Evolutionary conservation across 1,284 basidiomycete species (phyloP), one percentile per base, ranked within the genome.

Genomic region (Tylopilus orsonianus): DNA sequence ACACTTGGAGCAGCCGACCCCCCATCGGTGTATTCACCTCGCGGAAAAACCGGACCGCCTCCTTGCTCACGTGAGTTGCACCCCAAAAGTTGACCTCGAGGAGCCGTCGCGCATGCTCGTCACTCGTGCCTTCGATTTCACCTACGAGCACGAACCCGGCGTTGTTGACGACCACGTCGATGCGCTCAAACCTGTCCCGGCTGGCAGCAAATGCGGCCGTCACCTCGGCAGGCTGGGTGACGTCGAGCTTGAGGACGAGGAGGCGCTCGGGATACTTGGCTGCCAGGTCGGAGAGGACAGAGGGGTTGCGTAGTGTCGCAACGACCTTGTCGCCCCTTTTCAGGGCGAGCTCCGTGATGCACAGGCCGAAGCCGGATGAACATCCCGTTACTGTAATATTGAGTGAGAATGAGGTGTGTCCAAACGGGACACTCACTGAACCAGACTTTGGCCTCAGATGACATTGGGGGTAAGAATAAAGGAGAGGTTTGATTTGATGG

Each of bases 31-130:
- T 42, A 20, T 65, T 62, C 26, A 44, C 58, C 16, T 65, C 60
- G 13, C 62, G 53, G 40, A 65, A 62, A 38, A 52, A 49, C 38
- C 47, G 48, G 22, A 58, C 49, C 7, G 56, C 60, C 24, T 65
- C 65, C 39, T 41, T 57, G 41, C 52, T 62, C 24, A 72, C 64
- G 18, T 57, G 41, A 5, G 53, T 56, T 0, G 65, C 62, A 7
- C 68, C 70, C 67, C 68, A 72, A 46, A 72, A 70, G 44, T 71
- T 62, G 46, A 61, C 56, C 9, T 72, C 68, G 23, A 72, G 67
- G 39, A 69, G 36, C 2, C 8, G 4, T 14, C 29, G 29, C 4
- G 29, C 29, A 14, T 8, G 7, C 8, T 9, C 13, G 29, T 30
- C 13, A 4, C 8, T 8, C 29, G 13, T 13, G 4, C 8, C 13